phyloP scores from a whole-genome alignment of 192 early-diverging fungal species.

The Umbelopsis vinacea region DNA sequence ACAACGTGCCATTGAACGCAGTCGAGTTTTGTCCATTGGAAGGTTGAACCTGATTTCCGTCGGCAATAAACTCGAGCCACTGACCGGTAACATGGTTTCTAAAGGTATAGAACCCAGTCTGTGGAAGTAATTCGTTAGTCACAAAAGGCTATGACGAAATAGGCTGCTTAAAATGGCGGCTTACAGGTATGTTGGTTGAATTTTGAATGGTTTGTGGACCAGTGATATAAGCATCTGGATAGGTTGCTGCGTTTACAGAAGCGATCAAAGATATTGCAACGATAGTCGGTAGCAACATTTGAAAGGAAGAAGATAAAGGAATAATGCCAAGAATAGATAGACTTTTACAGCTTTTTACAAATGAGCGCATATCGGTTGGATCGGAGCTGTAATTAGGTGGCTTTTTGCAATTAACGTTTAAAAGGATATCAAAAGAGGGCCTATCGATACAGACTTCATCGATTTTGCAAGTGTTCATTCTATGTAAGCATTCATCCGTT shows the following conservation, averaged over 20 bases:
- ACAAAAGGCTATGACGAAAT: neutral
- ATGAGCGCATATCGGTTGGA: too few relatives aligned
- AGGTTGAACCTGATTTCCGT: constrained; percentile 25
- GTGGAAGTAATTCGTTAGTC: neutral
- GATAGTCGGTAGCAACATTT: neutral
- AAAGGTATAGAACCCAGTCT: constrained; percentile 37
- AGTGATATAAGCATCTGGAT: neutral
- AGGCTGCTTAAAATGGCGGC: too few relatives aligned
- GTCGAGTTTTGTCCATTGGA: constrained; percentile 31
- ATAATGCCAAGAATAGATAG: too few relatives aligned
- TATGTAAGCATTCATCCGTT: too few relatives aligned
- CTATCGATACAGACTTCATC: too few relatives aligned
- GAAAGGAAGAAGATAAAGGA: neutral
- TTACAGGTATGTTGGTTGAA: constrained; percentile 27
- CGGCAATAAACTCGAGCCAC: constrained; percentile 32
- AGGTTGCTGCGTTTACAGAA: constrained; percentile 19
- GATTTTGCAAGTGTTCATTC: too few relatives aligned
- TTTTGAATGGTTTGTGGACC: constrained; percentile 27
- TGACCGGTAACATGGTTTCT: constrained; percentile 29
- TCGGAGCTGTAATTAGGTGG: too few relatives aligned
- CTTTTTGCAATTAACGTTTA: too few relatives aligned
- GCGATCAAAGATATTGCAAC: neutral
- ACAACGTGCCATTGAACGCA: constrained; percentile 26
- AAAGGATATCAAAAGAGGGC: too few relatives aligned
- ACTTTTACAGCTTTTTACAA: too few relatives aligned